Evolutionary conservation across 805 yeast genomes (phyloP), one percentile per base, ranked within the genome.

Genomic region (Candida coleopterorum): DNA sequence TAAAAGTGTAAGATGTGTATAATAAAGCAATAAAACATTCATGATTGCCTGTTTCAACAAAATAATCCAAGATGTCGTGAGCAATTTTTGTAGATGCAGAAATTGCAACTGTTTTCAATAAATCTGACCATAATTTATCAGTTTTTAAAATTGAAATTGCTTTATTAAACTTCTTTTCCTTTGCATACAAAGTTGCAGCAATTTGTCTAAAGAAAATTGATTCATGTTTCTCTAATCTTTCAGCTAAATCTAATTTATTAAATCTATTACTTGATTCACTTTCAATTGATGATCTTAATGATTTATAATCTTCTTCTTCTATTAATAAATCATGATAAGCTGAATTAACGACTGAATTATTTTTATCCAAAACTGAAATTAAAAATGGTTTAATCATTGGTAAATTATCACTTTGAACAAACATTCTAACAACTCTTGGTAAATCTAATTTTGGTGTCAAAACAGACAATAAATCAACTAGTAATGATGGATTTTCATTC

Each of bases 311-410:
- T 62, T 88, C 94, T 65, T 93, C 97, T 68, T 93, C 98, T 47
- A 93, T 87, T 66, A 93, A 75, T 53, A 93, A 65, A 53, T 89
- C 96, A 57, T 93, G 97, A 66, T 90, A 90, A 10, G 97, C 97
- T 52, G 82, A 80, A 65, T 93, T 93, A 29, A 93, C 97, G 42
- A 88, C 80, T 11, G 90, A 78, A 56, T 85, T 80, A 69, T 93
- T 93, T 72, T 87, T 89, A 34, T 79, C 84, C 62, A 89, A 78
- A 10, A 93, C 96, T 28, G 90, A 84, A 41, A 89, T 84, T 61
- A 93, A 75, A 71, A 93, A 93, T 49, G 97, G 93, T 68, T 90
- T 89, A 63, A 93, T 83, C 72, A 93, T 74, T 49, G 98, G 98
- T 62, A 93, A 74, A 68, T 93, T 90, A 62, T 93, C 97, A 32